Percentiles rank a stretch among this genome's conserved stretches.
phyloP scores from a whole-genome alignment of 208 protist species.

The Trypanosoma mega region DNA sequence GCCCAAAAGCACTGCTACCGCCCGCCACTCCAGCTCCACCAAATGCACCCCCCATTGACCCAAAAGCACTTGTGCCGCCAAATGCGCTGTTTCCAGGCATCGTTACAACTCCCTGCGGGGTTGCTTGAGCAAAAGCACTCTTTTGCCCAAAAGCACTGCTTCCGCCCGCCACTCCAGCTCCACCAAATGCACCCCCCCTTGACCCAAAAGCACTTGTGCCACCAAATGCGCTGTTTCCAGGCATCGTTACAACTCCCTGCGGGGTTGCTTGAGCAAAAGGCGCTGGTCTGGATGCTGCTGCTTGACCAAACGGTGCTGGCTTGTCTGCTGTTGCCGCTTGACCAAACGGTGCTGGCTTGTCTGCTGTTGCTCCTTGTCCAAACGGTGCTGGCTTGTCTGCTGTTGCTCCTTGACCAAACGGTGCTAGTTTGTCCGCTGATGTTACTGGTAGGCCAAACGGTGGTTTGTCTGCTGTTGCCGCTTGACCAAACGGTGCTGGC shows the following conservation, averaged over 20 bases:
- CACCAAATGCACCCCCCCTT: constrained; percentile 1
- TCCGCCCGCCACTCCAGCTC: not conserved
- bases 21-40: not conserved
- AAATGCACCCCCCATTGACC: not conserved
- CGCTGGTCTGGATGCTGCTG: not conserved
- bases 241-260: not conserved
- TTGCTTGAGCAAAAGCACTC: constrained; percentile 13
- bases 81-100: constrained; percentile 1
- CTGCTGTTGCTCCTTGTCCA: constrained; percentile 5
- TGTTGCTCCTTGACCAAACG: not conserved
- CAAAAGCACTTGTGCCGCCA: constrained; percentile 21
- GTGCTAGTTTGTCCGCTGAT: not conserved
- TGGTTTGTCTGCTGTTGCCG: not conserved
- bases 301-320: constrained; percentile 13
- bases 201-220: constrained; percentile 23
- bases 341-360: constrained; percentile 14
- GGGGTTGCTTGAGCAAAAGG: constrained; percentile 13
- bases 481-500: constrained; percentile 15
- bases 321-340: constrained; percentile 3
- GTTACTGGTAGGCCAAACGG: constrained; percentile 14
- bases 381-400: not conserved
- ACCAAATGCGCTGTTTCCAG: constrained; percentile 5
- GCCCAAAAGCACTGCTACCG: constrained; percentile 8
- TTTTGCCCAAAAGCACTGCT: constrained; percentile 7
- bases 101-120: not conserved